Percentiles rank a stretch among this genome's conserved stretches.
Evolutionary conservation across 2,329 filamentous ascomycete genomes (phyloP).

Genomic region (Aspergillus udagawae): DNA sequence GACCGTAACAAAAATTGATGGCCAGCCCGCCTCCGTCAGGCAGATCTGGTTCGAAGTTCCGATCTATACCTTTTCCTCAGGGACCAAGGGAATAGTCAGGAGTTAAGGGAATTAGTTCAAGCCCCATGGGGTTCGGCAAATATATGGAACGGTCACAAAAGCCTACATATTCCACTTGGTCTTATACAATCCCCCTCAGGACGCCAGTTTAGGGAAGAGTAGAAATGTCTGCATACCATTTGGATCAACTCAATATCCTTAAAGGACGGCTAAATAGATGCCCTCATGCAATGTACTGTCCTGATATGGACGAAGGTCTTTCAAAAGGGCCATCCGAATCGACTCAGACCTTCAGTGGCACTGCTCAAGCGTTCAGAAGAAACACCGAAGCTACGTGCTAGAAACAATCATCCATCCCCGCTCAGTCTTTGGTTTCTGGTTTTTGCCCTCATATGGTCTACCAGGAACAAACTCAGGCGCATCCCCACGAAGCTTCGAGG

Average conservation of each 20-base stretch:
- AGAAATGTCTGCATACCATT: neutral
- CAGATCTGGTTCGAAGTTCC: too few relatives aligned
- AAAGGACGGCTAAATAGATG: neutral
- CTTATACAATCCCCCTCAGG: too few relatives aligned
- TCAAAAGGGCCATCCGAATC: neutral
- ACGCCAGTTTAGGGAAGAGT: neutral
- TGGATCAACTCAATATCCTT: neutral
- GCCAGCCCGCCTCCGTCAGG: too few relatives aligned
- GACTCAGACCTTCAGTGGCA: neutral
- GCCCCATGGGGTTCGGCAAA: too few relatives aligned
- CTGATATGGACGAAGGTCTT: neutral
- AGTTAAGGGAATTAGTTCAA: too few relatives aligned
- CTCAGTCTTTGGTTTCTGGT: neutral
- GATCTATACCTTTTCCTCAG: too few relatives aligned
- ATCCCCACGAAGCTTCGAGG: constrained; percentile 16
- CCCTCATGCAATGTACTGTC: neutral
- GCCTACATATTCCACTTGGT: neutral
- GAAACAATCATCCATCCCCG: neutral
- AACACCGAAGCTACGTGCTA: neutral
- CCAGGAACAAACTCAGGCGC: constrained; percentile 18
- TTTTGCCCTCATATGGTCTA: neutral
- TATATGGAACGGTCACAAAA: too few relatives aligned
- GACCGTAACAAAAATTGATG: too few relatives aligned
- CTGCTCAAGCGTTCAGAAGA: neutral
- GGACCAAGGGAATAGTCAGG: too few relatives aligned